These are phyloP conservation scores for Chrysanthemum makinoi DNA, from an alignment of 129 eudicot genomes.

Conservation along the genomic window DNA sequence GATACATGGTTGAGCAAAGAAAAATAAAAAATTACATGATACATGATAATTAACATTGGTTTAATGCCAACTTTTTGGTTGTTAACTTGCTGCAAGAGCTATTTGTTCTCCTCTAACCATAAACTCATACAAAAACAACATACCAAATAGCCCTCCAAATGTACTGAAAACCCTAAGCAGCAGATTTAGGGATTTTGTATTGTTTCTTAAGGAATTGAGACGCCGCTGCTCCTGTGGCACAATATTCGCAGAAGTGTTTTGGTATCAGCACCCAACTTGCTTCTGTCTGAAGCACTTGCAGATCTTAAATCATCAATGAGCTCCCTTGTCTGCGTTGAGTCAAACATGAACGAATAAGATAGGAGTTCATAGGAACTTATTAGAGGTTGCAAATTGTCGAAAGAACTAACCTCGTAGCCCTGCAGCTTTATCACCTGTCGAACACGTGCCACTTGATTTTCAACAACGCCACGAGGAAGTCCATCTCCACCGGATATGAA, in stretches of 20 bases:
- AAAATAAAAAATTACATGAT: not conserved
- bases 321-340: conserved; percentile 75
- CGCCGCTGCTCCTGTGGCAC: conserved; percentile 89
- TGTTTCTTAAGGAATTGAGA: conserved; percentile 98
- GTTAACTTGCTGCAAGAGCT: conserved; percentile 18
- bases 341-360: conserved; percentile 15
- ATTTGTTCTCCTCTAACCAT: conserved; percentile 24
- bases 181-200: conserved; percentile 88
- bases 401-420: conserved; percentile 74
- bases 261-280: conserved; percentile 83
- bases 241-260: conserved; percentile 75
- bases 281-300: conserved; percentile 61
- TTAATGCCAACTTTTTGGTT: conserved; percentile 4
- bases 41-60: not conserved
- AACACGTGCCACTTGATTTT: conserved; percentile 83
- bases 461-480: conserved; percentile 99
- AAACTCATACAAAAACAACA: conserved; percentile 19
- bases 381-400: not conserved
- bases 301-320: conserved; percentile 81
- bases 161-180: conserved; percentile 41
- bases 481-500: conserved; percentile 99
- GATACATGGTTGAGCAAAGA: not conserved
- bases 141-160: not conserved
- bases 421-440: conserved; percentile 88
- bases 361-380: not conserved